Evolutionary conservation across 805 yeast species (phyloP).

Genomic region (Yamadazyma akitaensis): DNA sequence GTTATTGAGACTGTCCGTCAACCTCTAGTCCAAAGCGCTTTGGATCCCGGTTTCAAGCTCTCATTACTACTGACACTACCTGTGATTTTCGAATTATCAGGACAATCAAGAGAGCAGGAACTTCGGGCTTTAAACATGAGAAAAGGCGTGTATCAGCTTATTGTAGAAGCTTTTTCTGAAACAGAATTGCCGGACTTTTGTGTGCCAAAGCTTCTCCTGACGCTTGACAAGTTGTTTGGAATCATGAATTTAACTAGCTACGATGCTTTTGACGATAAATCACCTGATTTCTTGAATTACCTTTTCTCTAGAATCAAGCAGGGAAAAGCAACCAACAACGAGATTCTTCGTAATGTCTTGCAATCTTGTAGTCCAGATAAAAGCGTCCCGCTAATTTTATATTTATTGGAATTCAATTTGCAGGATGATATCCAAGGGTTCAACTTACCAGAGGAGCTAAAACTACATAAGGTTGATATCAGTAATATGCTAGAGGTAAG

Average conservation of each 20-base stretch:
- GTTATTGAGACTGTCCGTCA: constrained; percentile 18
- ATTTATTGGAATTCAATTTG: constrained; percentile 1
- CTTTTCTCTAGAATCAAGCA: constrained; percentile 1
- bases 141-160: background rate
- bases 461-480: constrained; percentile 16
- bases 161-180: background rate
- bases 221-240: constrained; percentile 1
- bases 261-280: background rate
- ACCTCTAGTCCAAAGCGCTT: constrained; percentile 17
- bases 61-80: background rate
- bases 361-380: constrained; percentile 3
- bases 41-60: constrained; percentile 12
- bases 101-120: background rate
- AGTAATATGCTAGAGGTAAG: constrained; percentile 17
- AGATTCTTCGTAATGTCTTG: background rate
- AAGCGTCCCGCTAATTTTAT: background rate
- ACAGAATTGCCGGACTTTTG: background rate
- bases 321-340: background rate
- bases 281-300: constrained; percentile 3
- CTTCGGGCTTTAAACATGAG: background rate
- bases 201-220: background rate
- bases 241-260: background rate
- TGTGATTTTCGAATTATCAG: background rate
- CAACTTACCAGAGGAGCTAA: constrained; percentile 1
- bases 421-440: background rate